These are phyloP conservation scores for Beauveria medogensis DNA, from an alignment of 2,329 filamentous ascomycete genomes.

Conservation along the genomic window DNA sequence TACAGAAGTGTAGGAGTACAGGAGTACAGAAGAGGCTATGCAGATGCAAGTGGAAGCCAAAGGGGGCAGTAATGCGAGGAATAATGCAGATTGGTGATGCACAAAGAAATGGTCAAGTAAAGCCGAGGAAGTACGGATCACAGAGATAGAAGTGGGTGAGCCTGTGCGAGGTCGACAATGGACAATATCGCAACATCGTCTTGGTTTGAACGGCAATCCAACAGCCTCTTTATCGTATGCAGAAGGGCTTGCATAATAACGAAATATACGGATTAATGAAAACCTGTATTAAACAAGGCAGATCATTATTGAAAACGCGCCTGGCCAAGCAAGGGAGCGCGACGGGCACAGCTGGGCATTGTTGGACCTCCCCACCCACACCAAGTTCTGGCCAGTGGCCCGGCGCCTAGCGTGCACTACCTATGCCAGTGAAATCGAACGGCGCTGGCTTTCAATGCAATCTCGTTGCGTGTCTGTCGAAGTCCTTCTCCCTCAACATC, in stretches of 20 bases:
- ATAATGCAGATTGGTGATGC: not conserved
- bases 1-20: not conserved
- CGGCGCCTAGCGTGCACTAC: too few relatives aligned
- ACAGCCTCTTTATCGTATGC: not conserved
- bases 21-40: too few relatives aligned
- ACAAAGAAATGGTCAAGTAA: not conserved
- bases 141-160: not conserved
- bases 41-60: not conserved
- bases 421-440: too few relatives aligned
- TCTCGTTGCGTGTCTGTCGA: not conserved
- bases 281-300: too few relatives aligned
- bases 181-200: too few relatives aligned
- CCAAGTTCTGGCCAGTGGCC: not conserved
- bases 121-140: not conserved
- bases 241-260: not conserved
- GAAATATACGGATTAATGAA: not conserved
- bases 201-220: not conserved
- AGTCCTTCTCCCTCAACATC: not conserved
- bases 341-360: not conserved
- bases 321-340: not conserved
- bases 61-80: not conserved
- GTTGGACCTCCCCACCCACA: not conserved
- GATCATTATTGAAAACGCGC: not conserved
- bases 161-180: not conserved
- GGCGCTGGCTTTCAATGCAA: not conserved